Percentiles rank a stretch among this genome's conserved stretches.
These are phyloP conservation scores for Lasiodiplodia sp. DNA, from an alignment of 2,329 filamentous ascomycete genomes.

Conservation along the genomic window DNA sequence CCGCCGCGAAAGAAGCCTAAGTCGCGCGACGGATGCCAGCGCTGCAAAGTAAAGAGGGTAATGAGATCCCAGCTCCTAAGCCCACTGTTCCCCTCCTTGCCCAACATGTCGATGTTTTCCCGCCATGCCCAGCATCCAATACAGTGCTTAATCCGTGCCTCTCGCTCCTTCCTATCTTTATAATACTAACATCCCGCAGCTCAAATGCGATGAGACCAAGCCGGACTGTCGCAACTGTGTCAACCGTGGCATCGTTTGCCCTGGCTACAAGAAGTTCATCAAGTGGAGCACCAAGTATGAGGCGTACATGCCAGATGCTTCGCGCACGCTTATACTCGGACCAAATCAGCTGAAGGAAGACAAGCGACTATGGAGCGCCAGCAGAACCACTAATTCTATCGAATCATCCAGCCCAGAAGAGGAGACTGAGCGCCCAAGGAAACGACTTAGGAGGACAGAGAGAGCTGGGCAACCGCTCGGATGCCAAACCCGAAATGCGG, in stretches of 20 bases:
- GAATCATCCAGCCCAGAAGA: slow-evolving; percentile 4
- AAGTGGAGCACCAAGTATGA: slow-evolving; percentile 60
- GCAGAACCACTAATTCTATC: not conserved
- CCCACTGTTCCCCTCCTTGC: not conserved
- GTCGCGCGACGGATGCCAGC: slow-evolving; percentile 39
- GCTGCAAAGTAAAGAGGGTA: slow-evolving; percentile 40
- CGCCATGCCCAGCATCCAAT: not conserved
- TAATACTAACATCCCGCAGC: slow-evolving; percentile 34
- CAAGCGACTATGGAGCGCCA: not conserved
- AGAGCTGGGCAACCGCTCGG: not conserved
- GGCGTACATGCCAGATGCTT: slow-evolving; percentile 46
- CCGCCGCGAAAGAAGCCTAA: slow-evolving; percentile 37
- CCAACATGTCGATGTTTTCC: slow-evolving; percentile 2
- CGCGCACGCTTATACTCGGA: slow-evolving; percentile 13
- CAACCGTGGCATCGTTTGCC: slow-evolving; percentile 52
- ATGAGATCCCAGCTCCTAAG: not conserved
- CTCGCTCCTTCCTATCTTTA: not conserved
- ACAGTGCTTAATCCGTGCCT: not conserved
- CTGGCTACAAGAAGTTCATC: slow-evolving; percentile 56
- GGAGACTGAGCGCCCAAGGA: slow-evolving; percentile 8
- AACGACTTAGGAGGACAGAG: slow-evolving; percentile 5
- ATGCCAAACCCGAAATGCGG: not conserved
- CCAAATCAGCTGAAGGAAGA: slow-evolving; percentile 25
- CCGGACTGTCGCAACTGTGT: slow-evolving; percentile 54
- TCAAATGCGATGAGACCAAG: slow-evolving; percentile 55